Percentiles rank a stretch among this genome's conserved stretches.
Conservation (phyloP, 352 stramenopile species). For the Globisporangium alternatum region DNA sequence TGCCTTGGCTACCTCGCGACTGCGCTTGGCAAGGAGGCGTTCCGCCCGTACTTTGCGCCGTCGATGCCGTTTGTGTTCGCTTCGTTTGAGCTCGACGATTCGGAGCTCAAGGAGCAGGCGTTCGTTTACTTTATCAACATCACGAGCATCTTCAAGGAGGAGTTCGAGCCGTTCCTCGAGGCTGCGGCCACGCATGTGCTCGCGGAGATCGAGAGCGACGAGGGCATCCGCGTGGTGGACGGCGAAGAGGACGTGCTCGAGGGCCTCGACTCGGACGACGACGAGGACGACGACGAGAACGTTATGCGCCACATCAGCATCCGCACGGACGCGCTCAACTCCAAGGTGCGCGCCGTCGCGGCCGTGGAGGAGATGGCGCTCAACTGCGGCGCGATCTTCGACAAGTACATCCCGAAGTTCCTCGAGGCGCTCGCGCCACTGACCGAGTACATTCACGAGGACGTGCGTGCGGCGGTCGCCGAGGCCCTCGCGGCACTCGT, state of each 20-base stretch:
- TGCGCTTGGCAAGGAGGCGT: conserved; percentile 93
- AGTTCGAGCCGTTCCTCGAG: conserved; percentile 94
- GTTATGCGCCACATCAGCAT: conserved; percentile 83
- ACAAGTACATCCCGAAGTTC: conserved; percentile 83
- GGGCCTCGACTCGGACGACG: conserved; percentile 76
- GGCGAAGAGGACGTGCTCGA: conserved; percentile 72
- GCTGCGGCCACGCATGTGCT: conserved; percentile 70
- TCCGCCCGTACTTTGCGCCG: conserved; percentile 92
- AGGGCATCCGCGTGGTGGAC: conserved; percentile 70
- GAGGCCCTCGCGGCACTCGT: conserved; percentile 78
- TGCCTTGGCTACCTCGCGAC: conserved; percentile 98
- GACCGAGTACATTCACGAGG: conserved; percentile 87
- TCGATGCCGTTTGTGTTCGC: conserved; percentile 96
- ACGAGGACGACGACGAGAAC: conserved; percentile 67
- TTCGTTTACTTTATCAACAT: conserved; percentile 99
- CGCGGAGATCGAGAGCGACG: conserved; percentile 67
- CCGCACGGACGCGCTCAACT: conserved; percentile 81
- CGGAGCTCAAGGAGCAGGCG: conserved; percentile 97
- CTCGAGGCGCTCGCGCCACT: conserved; percentile 73
- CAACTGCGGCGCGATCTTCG: conserved; percentile 77
- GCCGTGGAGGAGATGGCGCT: conserved; percentile 83
- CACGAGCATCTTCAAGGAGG: conserved; percentile 96
- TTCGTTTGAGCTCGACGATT: conserved; percentile 92
- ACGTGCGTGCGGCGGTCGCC: conserved; percentile 75
- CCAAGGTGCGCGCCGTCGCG: conserved; percentile 78